These are phyloP conservation scores for Datisca glomerata DNA, from an alignment of 306 rosid genomes.

Conservation along the genomic window DNA sequence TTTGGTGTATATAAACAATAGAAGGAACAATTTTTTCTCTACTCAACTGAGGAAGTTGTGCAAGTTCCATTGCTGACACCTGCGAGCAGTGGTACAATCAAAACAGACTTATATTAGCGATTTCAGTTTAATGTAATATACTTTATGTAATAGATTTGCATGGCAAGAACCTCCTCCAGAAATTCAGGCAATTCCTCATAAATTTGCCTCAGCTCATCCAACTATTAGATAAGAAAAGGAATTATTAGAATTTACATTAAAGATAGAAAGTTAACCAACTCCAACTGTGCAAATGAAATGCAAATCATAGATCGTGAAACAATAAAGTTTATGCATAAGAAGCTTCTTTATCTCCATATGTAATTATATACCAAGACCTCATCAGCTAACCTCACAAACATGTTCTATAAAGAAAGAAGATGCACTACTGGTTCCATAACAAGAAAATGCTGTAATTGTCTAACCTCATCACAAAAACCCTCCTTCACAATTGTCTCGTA, in stretches of 20 bases:
- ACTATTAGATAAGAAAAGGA: constrained; percentile 26
- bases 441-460: too few relatives aligned
- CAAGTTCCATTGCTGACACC: constrained; percentile 73
- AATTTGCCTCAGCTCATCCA: constrained; percentile 96
- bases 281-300: too few relatives aligned
- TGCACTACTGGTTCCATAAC: constrained; percentile 3
- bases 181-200: constrained; percentile 92
- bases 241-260: background rate
- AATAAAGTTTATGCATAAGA: too few relatives aligned
- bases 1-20: constrained; percentile 83
- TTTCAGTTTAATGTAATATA: background rate
- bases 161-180: constrained; percentile 54
- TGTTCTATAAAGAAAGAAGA: background rate
- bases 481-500: constrained; percentile 84
- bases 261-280: too few relatives aligned
- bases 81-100: constrained; percentile 22
- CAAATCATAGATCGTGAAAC: too few relatives aligned
- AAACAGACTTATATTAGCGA: constrained; percentile 6
- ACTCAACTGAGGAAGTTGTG: constrained; percentile 42
- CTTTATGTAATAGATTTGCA: constrained; percentile 15
- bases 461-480: constrained; percentile 90
- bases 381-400: too few relatives aligned
- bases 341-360: too few relatives aligned
- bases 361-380: too few relatives aligned
- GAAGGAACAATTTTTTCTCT: constrained; percentile 49